Evolutionary conservation across 2,329 filamentous ascomycete species (phyloP).

Genomic region (Domatiomyces globalis): DNA sequence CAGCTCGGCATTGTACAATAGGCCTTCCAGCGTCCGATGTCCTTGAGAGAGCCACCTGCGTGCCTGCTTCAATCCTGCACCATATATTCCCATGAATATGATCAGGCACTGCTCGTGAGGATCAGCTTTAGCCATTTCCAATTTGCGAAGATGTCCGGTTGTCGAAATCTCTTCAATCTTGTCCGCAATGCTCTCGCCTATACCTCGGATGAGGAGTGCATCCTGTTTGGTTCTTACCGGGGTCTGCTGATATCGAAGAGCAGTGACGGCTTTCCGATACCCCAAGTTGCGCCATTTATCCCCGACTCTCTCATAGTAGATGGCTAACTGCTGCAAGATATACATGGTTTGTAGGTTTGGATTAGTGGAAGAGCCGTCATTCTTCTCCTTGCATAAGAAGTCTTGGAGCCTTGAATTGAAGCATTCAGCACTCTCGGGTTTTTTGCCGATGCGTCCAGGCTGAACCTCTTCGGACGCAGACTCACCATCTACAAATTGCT

Average conservation of each 20-base stretch:
- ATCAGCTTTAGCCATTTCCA: conserved; percentile 57
- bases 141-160: conserved; percentile 55
- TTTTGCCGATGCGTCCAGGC: background rate
- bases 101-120: conserved; percentile 51
- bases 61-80: conserved; percentile 56
- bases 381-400: conserved; percentile 41
- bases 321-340: conserved; percentile 61
- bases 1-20: conserved; percentile 47
- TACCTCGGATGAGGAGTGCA: conserved; percentile 51
- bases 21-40: conserved; percentile 57
- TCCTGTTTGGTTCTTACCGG: conserved; percentile 56
- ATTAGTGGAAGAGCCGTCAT: conserved; percentile 37
- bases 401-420: conserved; percentile 32
- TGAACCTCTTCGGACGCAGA: conserved; percentile 25
- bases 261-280: conserved; percentile 65
- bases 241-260: conserved; percentile 49
- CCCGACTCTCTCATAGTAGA: conserved; percentile 59
- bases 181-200: conserved; percentile 58
- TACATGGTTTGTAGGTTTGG: conserved; percentile 66
- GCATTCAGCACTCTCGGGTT: background rate
- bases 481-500: conserved; percentile 21
- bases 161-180: conserved; percentile 83
- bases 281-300: conserved; percentile 64
- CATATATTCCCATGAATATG: conserved; percentile 65
- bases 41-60: conserved; percentile 64